Evolutionary conservation across 1,284 basidiomycete genomes (phyloP).

Genomic region (Afroboletus lepidellus): DNA sequence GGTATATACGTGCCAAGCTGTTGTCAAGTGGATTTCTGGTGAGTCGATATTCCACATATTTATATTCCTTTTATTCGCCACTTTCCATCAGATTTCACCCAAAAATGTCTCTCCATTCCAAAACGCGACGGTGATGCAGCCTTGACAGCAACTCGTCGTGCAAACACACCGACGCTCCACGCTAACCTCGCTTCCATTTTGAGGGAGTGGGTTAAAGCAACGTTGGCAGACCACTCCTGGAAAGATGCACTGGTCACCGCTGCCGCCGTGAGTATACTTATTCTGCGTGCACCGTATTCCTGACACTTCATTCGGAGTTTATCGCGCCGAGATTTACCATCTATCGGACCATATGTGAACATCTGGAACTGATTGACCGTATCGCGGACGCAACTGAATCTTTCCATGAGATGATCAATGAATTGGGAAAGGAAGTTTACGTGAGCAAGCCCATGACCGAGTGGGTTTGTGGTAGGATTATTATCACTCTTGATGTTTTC

Average conservation of each 20-base stretch:
- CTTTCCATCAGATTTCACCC: not conserved
- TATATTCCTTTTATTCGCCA: not conserved
- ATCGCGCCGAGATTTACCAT: not conserved
- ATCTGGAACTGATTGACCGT: not conserved
- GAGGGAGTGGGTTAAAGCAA: not conserved
- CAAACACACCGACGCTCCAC: not conserved
- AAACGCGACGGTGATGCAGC: not conserved
- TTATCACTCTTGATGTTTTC: not conserved
- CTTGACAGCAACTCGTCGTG: not conserved
- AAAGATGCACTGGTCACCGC: not conserved
- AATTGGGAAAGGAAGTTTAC: not conserved
- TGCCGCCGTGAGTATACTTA: not conserved
- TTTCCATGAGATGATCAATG: not conserved
- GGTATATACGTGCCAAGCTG: no score
- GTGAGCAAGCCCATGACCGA: not conserved
- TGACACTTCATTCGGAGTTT: not conserved
- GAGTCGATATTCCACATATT: not conserved
- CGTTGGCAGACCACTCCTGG: not conserved
- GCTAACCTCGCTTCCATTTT: not conserved
- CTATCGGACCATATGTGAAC: not conserved
- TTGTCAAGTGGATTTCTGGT: not conserved
- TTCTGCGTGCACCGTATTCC: no score
- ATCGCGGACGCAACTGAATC: not conserved
- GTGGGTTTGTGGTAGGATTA: not conserved
- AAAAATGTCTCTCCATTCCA: not conserved